Evolutionary conservation across 345 rosid species (phyloP), one percentile per base, ranked within the genome.

Genomic region (Sonneratia caseolaris): DNA sequence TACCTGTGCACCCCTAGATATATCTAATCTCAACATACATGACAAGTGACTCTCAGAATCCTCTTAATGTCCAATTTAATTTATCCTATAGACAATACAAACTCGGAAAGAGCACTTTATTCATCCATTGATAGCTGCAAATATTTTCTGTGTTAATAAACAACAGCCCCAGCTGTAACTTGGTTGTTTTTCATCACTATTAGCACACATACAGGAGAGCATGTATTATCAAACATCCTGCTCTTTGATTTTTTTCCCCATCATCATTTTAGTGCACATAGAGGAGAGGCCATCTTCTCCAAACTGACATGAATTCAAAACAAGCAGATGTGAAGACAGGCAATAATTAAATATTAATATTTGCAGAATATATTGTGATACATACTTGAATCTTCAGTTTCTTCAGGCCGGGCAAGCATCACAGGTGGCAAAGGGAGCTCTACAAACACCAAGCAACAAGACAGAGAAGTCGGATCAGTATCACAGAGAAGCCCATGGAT

Each of bases 301-400:
- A 35, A 51, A 35, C 37, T 4, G 38, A 3, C 3, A 73, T 22
- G 37, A 38, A 43, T 18, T 73, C 19, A 55, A 19, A n/a, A 51
- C 37, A 18, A 7, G 36, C 16, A 16, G 32, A 47, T 1, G 8
- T 45, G 69, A 73, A 18, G 14, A 37, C 4, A 66, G 37, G 37
- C 38, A 45, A n/a, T n/a, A 37, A 59, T 32, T 7, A 48, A 0
- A 32, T 22, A 55, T 32, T 42, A 5, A 42, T 42, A 42, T 42
- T 42, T 42, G 45, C 45, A 40, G 38, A 32, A 7, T 35, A 53
- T 47, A 35, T 64, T 6, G 35, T 24, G 47, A 55, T 7, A 67
- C 91, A 73, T 88, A 94, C 98, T 91, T 21, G 96, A 80, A 76
- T 94, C 98, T 75, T 94, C 98, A n/a, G 85, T 78, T 67, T 94